Conservation (phyloP, 306 rosid genomes). For the Mimosa bimucronata region DNA sequence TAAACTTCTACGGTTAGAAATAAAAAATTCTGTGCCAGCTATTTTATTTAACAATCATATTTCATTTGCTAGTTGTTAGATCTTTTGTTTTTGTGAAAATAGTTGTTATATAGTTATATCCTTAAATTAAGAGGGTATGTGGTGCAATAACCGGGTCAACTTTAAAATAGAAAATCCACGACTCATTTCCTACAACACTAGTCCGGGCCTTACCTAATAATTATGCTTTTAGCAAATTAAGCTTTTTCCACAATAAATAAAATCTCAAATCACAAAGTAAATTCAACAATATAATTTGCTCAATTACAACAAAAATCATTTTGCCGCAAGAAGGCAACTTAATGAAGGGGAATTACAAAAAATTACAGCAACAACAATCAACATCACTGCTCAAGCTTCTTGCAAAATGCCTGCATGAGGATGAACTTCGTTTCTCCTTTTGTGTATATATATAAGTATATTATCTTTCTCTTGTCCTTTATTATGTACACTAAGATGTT, state of each 20-base stretch:
- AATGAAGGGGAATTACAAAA: neutral
- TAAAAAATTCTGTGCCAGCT: neutral
- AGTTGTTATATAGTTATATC: neutral
- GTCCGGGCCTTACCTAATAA: neutral
- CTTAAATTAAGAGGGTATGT: neutral
- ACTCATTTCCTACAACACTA: neutral
- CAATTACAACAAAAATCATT: constrained; percentile 2
- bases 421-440: constrained; percentile 14
- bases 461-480: constrained; percentile 16
- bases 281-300: neutral
- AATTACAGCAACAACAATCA: neutral
- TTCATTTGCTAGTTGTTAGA: neutral
- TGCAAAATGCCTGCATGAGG: constrained; percentile 13
- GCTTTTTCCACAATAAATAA: neutral
- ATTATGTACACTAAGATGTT: constrained; percentile 19
- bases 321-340: constrained; percentile 8
- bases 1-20: neutral
- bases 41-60: neutral
- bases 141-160: neutral
- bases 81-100: neutral
- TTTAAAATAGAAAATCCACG: neutral
- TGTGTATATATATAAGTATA: neutral
- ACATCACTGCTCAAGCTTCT: neutral
- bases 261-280: neutral
- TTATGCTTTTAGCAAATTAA: neutral